Percentiles rank a stretch among this genome's conserved stretches.
phyloP scores from a whole-genome alignment of 179 eudicot species.

The Beta macrorhiza region DNA sequence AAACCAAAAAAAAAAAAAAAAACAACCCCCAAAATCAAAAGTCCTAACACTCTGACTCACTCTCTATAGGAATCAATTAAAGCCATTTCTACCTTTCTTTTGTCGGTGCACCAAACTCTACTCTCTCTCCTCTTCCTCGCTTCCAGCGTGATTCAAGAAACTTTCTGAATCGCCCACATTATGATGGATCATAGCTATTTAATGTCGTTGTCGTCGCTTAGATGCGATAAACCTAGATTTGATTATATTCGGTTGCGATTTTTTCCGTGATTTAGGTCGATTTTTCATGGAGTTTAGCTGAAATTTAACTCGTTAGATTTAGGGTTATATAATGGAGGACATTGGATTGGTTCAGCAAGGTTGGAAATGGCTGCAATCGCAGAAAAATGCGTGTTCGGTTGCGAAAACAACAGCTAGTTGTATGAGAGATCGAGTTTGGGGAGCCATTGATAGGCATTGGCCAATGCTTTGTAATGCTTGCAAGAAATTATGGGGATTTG shows the following conservation, averaged over 20 bases:
- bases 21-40: neutral
- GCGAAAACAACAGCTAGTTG: conserved; percentile 38
- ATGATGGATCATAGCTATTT: neutral
- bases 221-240: neutral
- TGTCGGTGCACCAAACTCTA: conserved; percentile 32
- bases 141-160: conserved; percentile 4
- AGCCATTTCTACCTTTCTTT: conserved; percentile 19
- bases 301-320: conserved; percentile 5
- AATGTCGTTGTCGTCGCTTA: neutral
- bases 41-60: conserved; percentile 16
- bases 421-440: conserved; percentile 58
- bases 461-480: conserved; percentile 75
- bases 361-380: conserved; percentile 82
- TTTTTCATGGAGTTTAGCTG: conserved; percentile 26
- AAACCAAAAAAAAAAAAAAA: neutral
- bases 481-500: conserved; percentile 41
- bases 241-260: conserved; percentile 23
- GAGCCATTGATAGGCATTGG: conserved; percentile 68
- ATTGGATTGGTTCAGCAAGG: conserved; percentile 76
- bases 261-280: neutral
- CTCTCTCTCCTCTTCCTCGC: no score
- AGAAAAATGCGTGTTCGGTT: conserved; percentile 52
- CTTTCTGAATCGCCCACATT: conserved; percentile 22
- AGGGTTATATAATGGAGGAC: conserved; percentile 68
- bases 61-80: conserved; percentile 30